Base-by-base conservation (phyloP, 2,329 filamentous ascomycete genomes). In the Epichloe typhina region DNA sequence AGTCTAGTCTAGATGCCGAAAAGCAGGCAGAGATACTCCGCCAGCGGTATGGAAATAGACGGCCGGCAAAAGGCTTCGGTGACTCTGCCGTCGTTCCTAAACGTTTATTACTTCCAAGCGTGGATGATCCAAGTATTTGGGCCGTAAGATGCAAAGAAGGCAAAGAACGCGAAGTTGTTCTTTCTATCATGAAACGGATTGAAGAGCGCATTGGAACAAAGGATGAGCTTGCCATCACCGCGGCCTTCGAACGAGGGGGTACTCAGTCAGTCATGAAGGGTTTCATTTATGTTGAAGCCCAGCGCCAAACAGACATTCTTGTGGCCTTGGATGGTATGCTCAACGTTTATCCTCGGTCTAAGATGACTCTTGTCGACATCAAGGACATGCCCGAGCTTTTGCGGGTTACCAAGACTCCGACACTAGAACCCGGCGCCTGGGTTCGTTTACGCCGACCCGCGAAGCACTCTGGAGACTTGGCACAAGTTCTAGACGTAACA, bases 381-480 rank as follows among this genome's bases (percentile, higher is more conserved):
- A 95, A 95, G 66, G 93, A 98, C 68, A 95, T 96, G 83, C 91
- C 93, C 2, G 93, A 97, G 67, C 77, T 98, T n/a, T 75, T 98
- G 17, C 82, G 89, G 48, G 88, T 95, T 31, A 83, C 82, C 54
- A 95, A 95, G 71, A 91, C 86, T 3, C 86, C 89, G 46, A 82
- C 83, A 26, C 73, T 98, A 36, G 82, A 93, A 59, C 86, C 85
- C 9, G 91, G 91, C 56, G 88, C 88, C 38, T 98, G 93, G 78
- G 91, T 97, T 48, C 88, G 93, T 56, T 82, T 97, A 56, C 84
- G 82, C 64, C 80, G 87, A 50, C 83, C 82, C 2, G 77, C 83
- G 43, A 86, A 90, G 63, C 94, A 98, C 67, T 80, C 81, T 40
- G 87, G 87, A 19, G 93, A 98, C 73, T 73, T 98, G 59, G 93